phyloP scores from a whole-genome alignment of 2,329 filamentous ascomycete species.

The Uncinocarpus reesii region DNA sequence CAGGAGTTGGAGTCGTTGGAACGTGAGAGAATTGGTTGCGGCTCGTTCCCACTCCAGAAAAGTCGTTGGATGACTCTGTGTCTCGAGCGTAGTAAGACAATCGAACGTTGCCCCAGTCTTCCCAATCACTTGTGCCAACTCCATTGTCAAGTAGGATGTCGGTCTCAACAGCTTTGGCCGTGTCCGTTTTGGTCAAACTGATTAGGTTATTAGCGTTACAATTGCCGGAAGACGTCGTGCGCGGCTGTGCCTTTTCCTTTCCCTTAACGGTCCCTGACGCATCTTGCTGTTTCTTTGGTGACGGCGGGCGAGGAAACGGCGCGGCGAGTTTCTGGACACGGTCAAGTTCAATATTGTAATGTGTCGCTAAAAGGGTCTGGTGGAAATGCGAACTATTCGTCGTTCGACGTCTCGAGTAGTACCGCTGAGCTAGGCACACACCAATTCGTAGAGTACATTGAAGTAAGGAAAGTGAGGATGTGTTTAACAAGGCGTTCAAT shows the following conservation, averaged over 20 bases:
- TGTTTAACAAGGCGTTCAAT: constrained; percentile 79
- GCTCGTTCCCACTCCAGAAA: constrained; percentile 23
- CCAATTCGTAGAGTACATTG: constrained; percentile 68
- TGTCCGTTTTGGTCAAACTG: constrained; percentile 55
- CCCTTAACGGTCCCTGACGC: constrained; percentile 52
- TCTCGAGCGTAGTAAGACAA: constrained; percentile 61
- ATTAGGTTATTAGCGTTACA: constrained; percentile 78
- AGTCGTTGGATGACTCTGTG: constrained; percentile 25
- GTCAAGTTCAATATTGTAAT: constrained; percentile 65
- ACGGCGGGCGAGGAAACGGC: constrained; percentile 66
- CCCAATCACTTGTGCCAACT: constrained; percentile 44
- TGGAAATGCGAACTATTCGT: constrained; percentile 57
- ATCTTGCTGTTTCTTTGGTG: constrained; percentile 40
- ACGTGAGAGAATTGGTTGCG: constrained; percentile 34
- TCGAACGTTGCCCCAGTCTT: constrained; percentile 69
- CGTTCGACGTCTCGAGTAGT: constrained; percentile 72
- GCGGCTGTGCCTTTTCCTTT: constrained; percentile 54
- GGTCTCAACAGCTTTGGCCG: constrained; percentile 24
- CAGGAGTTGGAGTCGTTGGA: constrained; percentile 64
- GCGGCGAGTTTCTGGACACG: constrained; percentile 72
- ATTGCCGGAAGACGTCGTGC: constrained; percentile 29
- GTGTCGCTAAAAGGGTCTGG: constrained; percentile 64
- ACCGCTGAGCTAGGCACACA: constrained; percentile 80
- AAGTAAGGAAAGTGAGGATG: constrained; percentile 68
- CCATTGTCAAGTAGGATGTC: constrained; percentile 25